phyloP scores from a whole-genome alignment of 768 basidiomycete species.

The Leccinum fibrillosum region DNA sequence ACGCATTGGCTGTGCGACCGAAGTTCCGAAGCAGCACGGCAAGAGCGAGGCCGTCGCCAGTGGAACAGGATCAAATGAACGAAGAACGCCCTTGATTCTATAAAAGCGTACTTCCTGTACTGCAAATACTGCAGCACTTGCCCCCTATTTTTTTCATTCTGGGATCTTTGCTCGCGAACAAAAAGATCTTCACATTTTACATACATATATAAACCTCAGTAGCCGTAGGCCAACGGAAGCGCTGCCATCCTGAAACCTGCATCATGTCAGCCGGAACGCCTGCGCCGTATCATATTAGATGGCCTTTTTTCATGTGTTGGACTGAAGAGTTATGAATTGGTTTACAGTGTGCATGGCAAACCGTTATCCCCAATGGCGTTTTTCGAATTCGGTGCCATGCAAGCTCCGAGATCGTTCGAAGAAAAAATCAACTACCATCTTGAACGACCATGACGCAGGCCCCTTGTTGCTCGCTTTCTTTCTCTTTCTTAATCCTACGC shows the following conservation, averaged over 20 bases:
- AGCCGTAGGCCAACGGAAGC: background rate
- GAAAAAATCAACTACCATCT: slow-evolving; percentile 18
- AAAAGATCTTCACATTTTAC: background rate
- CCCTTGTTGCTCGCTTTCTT: too few relatives aligned
- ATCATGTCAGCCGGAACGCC: background rate
- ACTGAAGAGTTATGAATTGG: background rate
- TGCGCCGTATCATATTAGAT: background rate
- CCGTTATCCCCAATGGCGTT: background rate
- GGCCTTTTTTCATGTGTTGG: background rate
- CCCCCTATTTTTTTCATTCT: background rate
- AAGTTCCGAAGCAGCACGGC: background rate
- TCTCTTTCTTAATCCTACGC: too few relatives aligned
- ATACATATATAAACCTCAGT: background rate
- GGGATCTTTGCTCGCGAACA: background rate
- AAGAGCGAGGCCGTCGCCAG: background rate
- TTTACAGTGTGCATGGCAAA: background rate
- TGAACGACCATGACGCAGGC: slow-evolving; percentile 2
- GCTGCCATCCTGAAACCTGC: background rate
- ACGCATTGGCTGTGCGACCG: background rate
- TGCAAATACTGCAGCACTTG: background rate
- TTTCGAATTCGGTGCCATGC: background rate
- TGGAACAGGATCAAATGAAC: background rate
- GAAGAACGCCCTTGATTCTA: too few relatives aligned
- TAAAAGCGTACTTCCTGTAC: background rate
- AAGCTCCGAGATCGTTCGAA: background rate